Evolutionary conservation across 108 stramenopile genomes (phyloP).

Genomic region (Poteriospumella lacustris): DNA sequence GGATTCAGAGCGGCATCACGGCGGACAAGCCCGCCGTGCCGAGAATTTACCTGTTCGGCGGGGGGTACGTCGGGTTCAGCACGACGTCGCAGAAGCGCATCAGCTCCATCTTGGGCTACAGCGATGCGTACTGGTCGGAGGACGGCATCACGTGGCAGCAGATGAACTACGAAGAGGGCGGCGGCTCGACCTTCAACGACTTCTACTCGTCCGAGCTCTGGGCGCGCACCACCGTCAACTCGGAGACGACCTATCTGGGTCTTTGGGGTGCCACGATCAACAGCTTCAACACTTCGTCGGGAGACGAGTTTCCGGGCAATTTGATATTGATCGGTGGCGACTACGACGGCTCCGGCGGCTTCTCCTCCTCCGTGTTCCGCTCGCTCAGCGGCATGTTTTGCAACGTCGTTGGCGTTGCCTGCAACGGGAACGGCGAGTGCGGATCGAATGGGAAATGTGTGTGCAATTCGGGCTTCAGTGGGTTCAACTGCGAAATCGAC

Average conservation of each 20-base stretch:
- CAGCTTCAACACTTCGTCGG: not conserved
- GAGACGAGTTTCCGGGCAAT: not conserved
- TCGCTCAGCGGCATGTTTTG: not conserved
- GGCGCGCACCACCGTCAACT: slow-evolving; percentile 2
- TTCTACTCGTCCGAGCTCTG: slow-evolving; percentile 16
- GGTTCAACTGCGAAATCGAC: not conserved
- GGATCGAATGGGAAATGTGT: too few species aligned
- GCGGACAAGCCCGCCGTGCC: not conserved
- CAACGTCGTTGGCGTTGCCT: not conserved
- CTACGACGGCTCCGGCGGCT: not conserved
- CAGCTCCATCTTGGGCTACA: not conserved
- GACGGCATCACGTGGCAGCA: slow-evolving; percentile 2
- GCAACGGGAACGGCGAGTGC: too few species aligned
- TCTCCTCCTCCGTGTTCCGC: not conserved
- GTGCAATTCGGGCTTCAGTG: not conserved
- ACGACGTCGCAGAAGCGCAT: not conserved
- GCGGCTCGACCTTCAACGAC: not conserved
- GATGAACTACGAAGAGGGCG: slow-evolving; percentile 15
- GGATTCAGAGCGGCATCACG: not conserved
- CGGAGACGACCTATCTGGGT: not conserved
- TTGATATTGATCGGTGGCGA: not conserved
- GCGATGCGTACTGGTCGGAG: slow-evolving; percentile 12
- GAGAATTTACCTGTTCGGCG: slow-evolving; percentile 7
- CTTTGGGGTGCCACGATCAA: not conserved
- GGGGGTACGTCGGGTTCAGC: slow-evolving; percentile 2